phyloP scores from a whole-genome alignment of 768 basidiomycete genomes.

The Sistotremastrum suecicum region DNA sequence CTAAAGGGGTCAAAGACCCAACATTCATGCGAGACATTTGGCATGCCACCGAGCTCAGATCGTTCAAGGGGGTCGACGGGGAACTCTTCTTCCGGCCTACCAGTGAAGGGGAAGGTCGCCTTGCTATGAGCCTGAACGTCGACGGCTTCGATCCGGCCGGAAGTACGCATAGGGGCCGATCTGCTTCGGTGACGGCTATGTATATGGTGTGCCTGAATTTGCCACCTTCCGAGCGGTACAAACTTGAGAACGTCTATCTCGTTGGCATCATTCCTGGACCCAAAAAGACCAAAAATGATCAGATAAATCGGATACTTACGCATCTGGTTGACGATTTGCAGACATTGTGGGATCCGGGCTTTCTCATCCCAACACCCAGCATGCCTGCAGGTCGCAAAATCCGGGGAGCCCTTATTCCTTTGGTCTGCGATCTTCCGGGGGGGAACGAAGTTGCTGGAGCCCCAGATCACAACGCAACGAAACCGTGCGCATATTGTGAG shows the following conservation, averaged over 20 bases:
- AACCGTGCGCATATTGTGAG: slow-evolving; percentile 8
- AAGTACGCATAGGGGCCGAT: background rate
- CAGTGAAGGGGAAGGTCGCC: background rate
- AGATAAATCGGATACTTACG: too few relatives aligned
- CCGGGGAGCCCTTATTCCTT: background rate
- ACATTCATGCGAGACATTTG: too few relatives aligned
- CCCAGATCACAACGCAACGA: slow-evolving; percentile 13
- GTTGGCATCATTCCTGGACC: slow-evolving; percentile 7
- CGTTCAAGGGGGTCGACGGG: background rate
- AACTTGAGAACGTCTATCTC: slow-evolving; percentile 1
- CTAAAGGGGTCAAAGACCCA: too few relatives aligned
- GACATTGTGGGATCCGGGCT: background rate
- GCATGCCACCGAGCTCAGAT: background rate
- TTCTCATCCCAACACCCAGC: background rate
- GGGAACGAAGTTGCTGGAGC: slow-evolving; percentile 17
- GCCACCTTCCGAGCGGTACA: background rate
- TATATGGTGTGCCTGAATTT: slow-evolving; percentile 4
- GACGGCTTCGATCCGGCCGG: slow-evolving; percentile 3
- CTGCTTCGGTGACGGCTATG: background rate
- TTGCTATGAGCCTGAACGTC: background rate
- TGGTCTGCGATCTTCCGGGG: too few relatives aligned
- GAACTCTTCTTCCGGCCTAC: background rate
- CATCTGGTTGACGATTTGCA: background rate
- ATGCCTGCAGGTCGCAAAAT: background rate
- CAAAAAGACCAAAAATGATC: background rate